Evolutionary conservation across 176 grass and related monocot species (phyloP).

Genomic region (Carex kokanica): DNA sequence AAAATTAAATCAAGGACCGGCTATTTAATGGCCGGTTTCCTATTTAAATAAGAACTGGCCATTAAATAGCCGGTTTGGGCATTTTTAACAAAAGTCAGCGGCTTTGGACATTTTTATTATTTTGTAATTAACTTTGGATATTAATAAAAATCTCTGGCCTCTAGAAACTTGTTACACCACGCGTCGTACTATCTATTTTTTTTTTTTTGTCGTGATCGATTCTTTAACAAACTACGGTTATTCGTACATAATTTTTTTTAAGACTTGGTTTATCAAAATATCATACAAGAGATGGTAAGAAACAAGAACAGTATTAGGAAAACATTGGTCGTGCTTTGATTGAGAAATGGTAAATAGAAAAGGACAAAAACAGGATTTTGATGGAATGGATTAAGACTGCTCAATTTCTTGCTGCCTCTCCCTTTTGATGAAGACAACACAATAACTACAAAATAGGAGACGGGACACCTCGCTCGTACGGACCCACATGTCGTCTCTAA

Average conservation of each 20-base stretch:
- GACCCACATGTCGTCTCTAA: neutral
- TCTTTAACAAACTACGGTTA: neutral
- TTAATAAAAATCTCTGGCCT: no score
- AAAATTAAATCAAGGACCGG: no score
- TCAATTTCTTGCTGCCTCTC: neutral
- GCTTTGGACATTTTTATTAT: no score
- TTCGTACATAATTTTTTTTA: neutral
- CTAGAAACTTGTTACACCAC: no score
- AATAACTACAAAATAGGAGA: constrained; percentile 5
- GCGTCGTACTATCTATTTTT: no score
- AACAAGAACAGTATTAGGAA: no score
- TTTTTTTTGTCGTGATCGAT: neutral
- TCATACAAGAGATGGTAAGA: neutral
- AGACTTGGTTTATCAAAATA: neutral
- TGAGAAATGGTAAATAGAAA: neutral
- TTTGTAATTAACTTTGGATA: no score
- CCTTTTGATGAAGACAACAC: neutral
- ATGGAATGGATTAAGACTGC: neutral
- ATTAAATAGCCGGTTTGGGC: no score
- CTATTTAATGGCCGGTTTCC: no score
- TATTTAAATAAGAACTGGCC: no score
- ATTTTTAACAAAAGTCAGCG: no score
- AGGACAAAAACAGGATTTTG: neutral
- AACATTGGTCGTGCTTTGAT: neutral
- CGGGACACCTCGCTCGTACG: neutral